Base-by-base conservation (phyloP, 106 monocot genomes). In the Dioscorea zingiberensis region DNA sequence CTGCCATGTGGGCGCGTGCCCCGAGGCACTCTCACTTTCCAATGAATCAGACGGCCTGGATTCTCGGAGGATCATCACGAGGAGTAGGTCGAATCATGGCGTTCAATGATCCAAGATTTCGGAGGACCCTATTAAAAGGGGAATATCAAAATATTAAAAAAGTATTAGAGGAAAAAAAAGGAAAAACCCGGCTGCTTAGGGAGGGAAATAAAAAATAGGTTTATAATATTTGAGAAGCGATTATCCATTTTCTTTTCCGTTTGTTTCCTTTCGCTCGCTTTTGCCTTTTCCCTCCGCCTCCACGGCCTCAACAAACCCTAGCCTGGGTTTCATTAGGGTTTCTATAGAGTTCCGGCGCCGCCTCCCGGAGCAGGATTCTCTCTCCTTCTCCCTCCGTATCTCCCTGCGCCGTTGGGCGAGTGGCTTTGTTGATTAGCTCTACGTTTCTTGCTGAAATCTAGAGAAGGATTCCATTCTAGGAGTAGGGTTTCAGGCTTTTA, bases 341-440 rank as follows among this genome's bases (percentile, higher is more conserved):
- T 21, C 18, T 49, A 10, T 13, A 13, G 19, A 16, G 18, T 23
- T 27, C 22, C 1, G 22, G 1, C 12, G 30, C 13, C 16, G 77
- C 65, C 57, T 51, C 25, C n/a, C 45, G 14, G 63, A 58, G 62
- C 73, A 64, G 68, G 69, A 58, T 65, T 54, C 54, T 16, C 55
- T 0, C 29, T 45, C 56, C 19, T 67, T 70, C 58, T 30, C 53
- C 15, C 57, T 55, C 27, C 27, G 66, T 25, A 65, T 60, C 60
- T 70, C 74, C 12, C 54, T 75, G 74, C 65, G 74, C n/a, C 74
- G 60, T 55, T 75, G 74, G 74, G 27, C 53, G 29, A 60, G 70
- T 17, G 80, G 70, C 17, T 74, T 74, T 58, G 70, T 70, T 17
- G 69, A 69, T 61, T 78, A 73, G 61, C 32, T 7, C 8, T 13